Base-by-base conservation (phyloP, 73 alveolate species). In the Vitrella brassicaformis region DNA sequence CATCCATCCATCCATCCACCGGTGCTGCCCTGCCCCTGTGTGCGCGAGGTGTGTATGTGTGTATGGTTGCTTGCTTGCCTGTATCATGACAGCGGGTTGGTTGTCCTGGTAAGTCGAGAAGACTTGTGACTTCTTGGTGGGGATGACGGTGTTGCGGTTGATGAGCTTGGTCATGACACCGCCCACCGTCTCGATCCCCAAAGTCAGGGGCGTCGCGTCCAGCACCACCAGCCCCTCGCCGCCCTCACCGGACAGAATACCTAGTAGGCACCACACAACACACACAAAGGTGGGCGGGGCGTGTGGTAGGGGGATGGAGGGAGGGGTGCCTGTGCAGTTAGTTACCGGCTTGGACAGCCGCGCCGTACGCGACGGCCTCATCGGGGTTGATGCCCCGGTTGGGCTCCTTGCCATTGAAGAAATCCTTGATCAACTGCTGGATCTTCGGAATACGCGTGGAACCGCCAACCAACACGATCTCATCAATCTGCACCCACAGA, bases 111-210 rank as follows among this genome's bases (percentile, higher is more conserved):
- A 91, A 71, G 99, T 96, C 25, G 99, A 89, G 95, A 94, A 96
- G 67, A 89, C 84, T 89, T 96, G 96, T 39, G 98, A 90, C 72
- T 94, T 96, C 89, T 92, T 93, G 78, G 98, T 92, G 28, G 99
- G 99, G 87, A 96, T 96, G 73, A 88, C 94, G 64, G 99, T 94
- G 79, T 96, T 98, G 82, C 97, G 90, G 27, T 94, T 94, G 81
- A 96, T 96, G 76, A 96, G 86, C 89, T 85, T 89, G 81, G 98
- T 94, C 98, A 96, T 94, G 71, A 96, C 99, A 67, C 98, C 98
- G 29, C 99, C 99, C 74, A 94, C 96, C 64, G 99, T 96, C 91
- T 96, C 99, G 79, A 96, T 96, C 71, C 99, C 99, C 75, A 95
- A 73, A 46, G 98, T 90, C 71, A 95, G 90, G 27, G 99, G 99